Evolutionary conservation across 306 rosid species (phyloP), one percentile per base, ranked within the genome.

Genomic region (Ormosia semicastrata): DNA sequence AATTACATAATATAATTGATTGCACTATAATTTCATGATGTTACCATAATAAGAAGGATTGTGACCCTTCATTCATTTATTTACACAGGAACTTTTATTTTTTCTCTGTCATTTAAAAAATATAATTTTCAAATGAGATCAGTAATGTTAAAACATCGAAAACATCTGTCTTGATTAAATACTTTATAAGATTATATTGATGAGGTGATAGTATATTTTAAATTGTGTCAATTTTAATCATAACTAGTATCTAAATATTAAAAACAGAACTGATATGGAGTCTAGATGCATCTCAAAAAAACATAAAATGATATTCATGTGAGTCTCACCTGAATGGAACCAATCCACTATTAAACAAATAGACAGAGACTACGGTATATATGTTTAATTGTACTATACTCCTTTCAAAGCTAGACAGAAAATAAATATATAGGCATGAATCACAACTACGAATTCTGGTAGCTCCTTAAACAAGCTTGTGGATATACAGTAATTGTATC

Each of bases 391-490:
- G 24, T 47, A 18, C 6, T 4, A 29, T 29, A 6, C 4, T 8
- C 74, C 30, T 17, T 46, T 29, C 17, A 69, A 29, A 47, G 33
- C 40, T 47, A 63, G 18, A 71, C 72, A 73, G 14, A 15, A 15
- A 13, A 75, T 7, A 37, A 15, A 50, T 66, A 59, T n/a, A n/a
- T n/a, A n/a, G 39, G 7, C 11, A 40, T 0, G 33, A 66, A 47
- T 5, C 63, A 72, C 40, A 46, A 36, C 59, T 14, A 29, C 30
- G 73, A 54, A 30, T n/a, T 75, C 33, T 7, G n/a, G 62, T 71
- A 63, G 66, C 71, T 65, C 73, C 73, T 44, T 59, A 64, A 75
- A 37, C 67, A 68, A 36, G 83, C 66, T 44, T 62, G 18, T 11
- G 46, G 73, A 39, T 60, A 44, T 40, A 40, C 7, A 40, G 11